These are phyloP conservation scores for Tuber borchii DNA, from an alignment of 495 filamentous ascomycete genomes.

Conservation along the genomic window DNA sequence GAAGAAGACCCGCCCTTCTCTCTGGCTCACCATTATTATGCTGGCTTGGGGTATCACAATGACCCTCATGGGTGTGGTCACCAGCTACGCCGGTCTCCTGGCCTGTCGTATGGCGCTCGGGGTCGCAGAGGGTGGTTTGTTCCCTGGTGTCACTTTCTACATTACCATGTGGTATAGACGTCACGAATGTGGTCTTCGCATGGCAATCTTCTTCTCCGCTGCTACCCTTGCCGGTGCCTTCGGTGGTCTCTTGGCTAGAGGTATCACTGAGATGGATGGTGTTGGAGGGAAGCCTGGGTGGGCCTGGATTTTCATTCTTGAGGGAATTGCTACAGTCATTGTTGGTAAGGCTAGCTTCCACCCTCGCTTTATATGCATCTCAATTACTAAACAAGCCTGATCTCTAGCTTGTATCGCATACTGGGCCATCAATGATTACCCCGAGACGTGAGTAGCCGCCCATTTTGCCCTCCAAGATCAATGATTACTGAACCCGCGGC, in stretches of 20 bases:
- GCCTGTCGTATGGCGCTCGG: slow-evolving; percentile 58
- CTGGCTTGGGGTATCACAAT: slow-evolving; percentile 54
- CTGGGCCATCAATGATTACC: slow-evolving; percentile 55
- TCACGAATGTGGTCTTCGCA: slow-evolving; percentile 53
- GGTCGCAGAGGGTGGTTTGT: slow-evolving; percentile 57
- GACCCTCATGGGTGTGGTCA: slow-evolving; percentile 55
- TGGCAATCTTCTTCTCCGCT: slow-evolving; percentile 64
- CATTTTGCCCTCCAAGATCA: slow-evolving; percentile 6
- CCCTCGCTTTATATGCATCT: slow-evolving; percentile 35
- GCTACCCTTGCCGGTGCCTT: slow-evolving; percentile 52
- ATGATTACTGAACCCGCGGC: slow-evolving; percentile 2
- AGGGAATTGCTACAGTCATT: slow-evolving; percentile 50
- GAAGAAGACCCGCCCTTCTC: slow-evolving; percentile 56
- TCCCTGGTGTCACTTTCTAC: slow-evolving; percentile 68
- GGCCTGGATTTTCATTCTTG: slow-evolving; percentile 69
- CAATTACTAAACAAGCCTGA: slow-evolving; percentile 22
- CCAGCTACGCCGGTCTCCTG: slow-evolving; percentile 52
- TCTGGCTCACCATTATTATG: slow-evolving; percentile 55
- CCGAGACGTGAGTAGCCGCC: slow-evolving; percentile 45
- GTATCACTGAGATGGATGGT: slow-evolving; percentile 58
- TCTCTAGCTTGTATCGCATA: slow-evolving; percentile 45
- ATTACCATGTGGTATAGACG: slow-evolving; percentile 72
- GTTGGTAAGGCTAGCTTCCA: slow-evolving; percentile 41
- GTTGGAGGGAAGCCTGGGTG: slow-evolving; percentile 54
- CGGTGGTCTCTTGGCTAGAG: slow-evolving; percentile 61